Evolutionary conservation across 306 rosid genomes (phyloP).

Genomic region (Mucuna pruriens): DNA sequence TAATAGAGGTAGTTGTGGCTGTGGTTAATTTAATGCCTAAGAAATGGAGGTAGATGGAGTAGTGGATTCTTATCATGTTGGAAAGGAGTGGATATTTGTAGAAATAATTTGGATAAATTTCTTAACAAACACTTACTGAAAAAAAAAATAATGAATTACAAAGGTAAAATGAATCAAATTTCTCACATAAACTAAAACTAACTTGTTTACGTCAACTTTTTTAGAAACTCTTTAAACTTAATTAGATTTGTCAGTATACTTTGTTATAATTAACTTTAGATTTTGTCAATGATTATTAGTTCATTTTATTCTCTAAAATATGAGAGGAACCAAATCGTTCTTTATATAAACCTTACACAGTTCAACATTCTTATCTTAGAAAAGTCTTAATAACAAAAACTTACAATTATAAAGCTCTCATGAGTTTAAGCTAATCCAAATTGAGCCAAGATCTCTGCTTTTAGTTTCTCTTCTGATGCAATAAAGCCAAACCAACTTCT

Average conservation of each 20-base stretch:
- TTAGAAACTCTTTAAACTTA: no score
- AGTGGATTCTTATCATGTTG: constrained; percentile 25
- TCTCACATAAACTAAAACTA: not conserved
- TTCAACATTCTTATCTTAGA: not conserved
- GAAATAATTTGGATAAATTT: not conserved
- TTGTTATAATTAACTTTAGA: no score
- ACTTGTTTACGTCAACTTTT: not conserved
- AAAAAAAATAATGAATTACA: not conserved
- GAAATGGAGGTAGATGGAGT: not conserved
- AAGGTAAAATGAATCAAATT: not conserved
- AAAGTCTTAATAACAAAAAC: not conserved
- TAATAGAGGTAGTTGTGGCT: constrained; percentile 53
- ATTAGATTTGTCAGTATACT: no score
- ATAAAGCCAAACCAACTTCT: not conserved
- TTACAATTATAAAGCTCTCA: not conserved
- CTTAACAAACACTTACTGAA: not conserved
- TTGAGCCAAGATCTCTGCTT: not conserved
- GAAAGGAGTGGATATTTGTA: not conserved
- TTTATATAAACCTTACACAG: not conserved
- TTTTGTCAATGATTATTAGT: no score
- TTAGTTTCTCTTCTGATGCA: not conserved
- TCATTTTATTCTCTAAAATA: no score
- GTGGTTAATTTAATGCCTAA: constrained; percentile 21
- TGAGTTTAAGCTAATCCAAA: not conserved
- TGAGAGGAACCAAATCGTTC: no score